Conservation (phyloP, 371 early-diverging fungal species). For the Blyttiomyces sp. region DNA sequence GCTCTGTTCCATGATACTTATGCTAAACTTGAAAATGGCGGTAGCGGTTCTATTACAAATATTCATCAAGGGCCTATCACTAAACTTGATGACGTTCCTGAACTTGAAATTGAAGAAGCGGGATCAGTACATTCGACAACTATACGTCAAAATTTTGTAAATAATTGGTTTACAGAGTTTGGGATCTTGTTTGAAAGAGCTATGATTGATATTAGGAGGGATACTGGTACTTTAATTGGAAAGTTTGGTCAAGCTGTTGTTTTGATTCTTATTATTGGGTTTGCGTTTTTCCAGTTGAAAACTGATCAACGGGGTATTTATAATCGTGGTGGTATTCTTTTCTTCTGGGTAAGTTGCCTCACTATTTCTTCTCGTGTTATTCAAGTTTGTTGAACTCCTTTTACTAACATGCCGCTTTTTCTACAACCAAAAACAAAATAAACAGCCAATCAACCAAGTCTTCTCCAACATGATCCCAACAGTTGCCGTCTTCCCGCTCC, state of each 20-base stretch:
- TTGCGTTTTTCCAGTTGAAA: conserved; percentile 21
- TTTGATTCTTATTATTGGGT: conserved; percentile 31
- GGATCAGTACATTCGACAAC: background rate
- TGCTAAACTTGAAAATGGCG: background rate
- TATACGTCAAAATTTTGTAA: too few species aligned
- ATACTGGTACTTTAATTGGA: conserved; percentile 24
- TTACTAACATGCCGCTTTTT: too few species aligned
- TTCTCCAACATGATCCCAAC: conserved; percentile 42
- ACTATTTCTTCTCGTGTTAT: too few species aligned
- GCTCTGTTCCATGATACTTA: background rate
- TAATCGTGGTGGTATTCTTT: conserved; percentile 40
- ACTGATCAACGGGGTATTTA: conserved; percentile 32
- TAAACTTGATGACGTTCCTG: background rate
- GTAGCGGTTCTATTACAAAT: background rate
- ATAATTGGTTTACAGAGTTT: too few species aligned
- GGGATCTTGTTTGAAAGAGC: conserved; percentile 32
- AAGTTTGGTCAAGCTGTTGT: conserved; percentile 31
- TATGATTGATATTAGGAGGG: conserved; percentile 24
- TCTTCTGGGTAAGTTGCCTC: too few species aligned
- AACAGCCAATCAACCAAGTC: too few species aligned
- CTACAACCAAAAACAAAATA: too few species aligned
- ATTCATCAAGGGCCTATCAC: background rate
- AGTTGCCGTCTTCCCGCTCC: conserved; percentile 33
- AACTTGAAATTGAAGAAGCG: background rate
- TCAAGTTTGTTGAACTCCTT: too few species aligned